Percentiles rank a stretch among this genome's conserved stretches.
Evolutionary conservation across 2,329 filamentous ascomycete species (phyloP).

Genomic region (Didymosphaeria variabile): DNA sequence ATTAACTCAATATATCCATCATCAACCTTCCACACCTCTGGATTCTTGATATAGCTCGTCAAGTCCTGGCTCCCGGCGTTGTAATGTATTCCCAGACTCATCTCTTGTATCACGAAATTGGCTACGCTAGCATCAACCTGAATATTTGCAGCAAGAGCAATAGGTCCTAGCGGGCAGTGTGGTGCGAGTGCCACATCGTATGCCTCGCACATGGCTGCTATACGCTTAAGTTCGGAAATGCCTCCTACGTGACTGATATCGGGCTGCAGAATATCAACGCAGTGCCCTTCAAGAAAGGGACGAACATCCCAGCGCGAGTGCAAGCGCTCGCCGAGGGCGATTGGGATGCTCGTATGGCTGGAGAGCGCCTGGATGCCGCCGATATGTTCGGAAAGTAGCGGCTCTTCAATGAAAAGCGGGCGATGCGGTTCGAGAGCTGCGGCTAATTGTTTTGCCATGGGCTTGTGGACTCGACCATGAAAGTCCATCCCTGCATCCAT

Average conservation of each 20-base stretch:
- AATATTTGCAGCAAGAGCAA: constrained; percentile 75
- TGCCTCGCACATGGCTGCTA: constrained; percentile 75
- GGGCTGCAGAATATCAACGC: constrained; percentile 76
- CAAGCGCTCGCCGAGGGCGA: constrained; percentile 76
- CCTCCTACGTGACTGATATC: constrained; percentile 77
- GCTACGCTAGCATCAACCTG: constrained; percentile 69
- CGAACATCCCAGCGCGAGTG: constrained; percentile 79
- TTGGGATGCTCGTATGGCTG: constrained; percentile 67
- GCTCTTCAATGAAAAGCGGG: constrained; percentile 81
- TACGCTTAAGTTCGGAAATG: constrained; percentile 74
- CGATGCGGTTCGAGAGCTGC: constrained; percentile 71
- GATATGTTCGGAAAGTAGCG: constrained; percentile 73
- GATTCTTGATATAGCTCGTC: constrained; percentile 71
- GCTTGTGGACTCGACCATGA: constrained; percentile 78
- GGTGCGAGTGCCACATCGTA: constrained; percentile 79
- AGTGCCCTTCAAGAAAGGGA: constrained; percentile 72
- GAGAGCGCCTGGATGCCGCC: constrained; percentile 71
- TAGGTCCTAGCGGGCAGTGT: constrained; percentile 77
- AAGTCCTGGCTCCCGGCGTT: constrained; percentile 60
- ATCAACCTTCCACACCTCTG: constrained; percentile 71
- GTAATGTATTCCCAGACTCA: constrained; percentile 83
- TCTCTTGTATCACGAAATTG: constrained; percentile 78
- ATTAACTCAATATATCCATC: constrained; percentile 71
- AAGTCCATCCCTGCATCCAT: constrained; percentile 81
- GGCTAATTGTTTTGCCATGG: constrained; percentile 82